These are phyloP conservation scores for Sphagnum magellanicum DNA, from an alignment of 228 moss, liverwort and hornwort genomes.

Conservation along the genomic window DNA sequence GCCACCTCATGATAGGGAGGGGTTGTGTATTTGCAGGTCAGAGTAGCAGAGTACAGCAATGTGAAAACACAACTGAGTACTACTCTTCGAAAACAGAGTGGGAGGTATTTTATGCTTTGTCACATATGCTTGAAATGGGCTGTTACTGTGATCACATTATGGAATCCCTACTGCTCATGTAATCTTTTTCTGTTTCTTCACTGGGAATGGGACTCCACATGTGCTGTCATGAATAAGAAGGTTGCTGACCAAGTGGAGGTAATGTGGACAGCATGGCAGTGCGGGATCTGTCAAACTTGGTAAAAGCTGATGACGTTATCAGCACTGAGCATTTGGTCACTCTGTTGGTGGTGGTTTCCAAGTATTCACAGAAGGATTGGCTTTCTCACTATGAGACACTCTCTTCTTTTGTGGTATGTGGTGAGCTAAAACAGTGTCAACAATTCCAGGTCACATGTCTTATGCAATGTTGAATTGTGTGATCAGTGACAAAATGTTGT, in stretches of 20 bases:
- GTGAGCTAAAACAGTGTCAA: neutral
- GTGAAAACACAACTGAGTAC: slow-evolving; percentile 60
- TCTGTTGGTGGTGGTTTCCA: slow-evolving; percentile 58
- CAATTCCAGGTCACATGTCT: too few relatives aligned
- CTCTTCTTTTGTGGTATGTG: slow-evolving; percentile 52
- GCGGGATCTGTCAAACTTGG: slow-evolving; percentile 55
- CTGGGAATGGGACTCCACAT: too few relatives aligned
- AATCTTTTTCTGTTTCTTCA: too few relatives aligned
- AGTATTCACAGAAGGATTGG: slow-evolving; percentile 67
- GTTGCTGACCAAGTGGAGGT: neutral
- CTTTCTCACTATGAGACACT: slow-evolving; percentile 47
- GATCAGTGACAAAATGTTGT: too few relatives aligned
- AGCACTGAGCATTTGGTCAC: slow-evolving; percentile 60
- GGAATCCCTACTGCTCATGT: too few relatives aligned
- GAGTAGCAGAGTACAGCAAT: slow-evolving; percentile 51
- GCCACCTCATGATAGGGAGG: too few relatives aligned
- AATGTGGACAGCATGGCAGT: slow-evolving; percentile 48
- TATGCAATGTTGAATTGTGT: too few relatives aligned
- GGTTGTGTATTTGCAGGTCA: slow-evolving; percentile 29
- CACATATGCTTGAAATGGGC: neutral
- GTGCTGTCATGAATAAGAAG: too few relatives aligned
- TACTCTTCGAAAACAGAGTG: slow-evolving; percentile 53
- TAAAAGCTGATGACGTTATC: slow-evolving; percentile 42
- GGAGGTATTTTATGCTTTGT: slow-evolving; percentile 26
- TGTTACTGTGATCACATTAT: too few relatives aligned